phyloP scores from a whole-genome alignment of 2,329 filamentous ascomycete genomes.

The Aspergillus sp. region DNA sequence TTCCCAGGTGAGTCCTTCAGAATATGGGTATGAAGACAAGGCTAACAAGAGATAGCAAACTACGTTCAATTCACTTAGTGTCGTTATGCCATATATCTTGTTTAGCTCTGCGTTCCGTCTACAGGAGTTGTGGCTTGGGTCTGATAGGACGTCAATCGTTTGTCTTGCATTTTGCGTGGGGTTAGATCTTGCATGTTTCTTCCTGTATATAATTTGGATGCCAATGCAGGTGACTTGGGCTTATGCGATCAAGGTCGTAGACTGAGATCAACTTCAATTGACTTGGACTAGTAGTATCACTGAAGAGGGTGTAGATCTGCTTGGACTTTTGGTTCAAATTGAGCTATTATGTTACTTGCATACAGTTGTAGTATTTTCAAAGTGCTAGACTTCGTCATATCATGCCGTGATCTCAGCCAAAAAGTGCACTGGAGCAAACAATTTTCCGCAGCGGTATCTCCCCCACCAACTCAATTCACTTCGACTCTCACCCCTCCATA shows the following conservation, averaged over 20 bases:
- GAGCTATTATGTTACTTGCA: too few relatives aligned
- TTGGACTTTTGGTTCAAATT: too few relatives aligned
- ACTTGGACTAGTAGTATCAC: too few relatives aligned
- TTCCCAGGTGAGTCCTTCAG: constrained; percentile 74
- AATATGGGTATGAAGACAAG: background rate
- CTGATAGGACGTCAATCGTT: background rate
- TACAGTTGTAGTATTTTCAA: too few relatives aligned
- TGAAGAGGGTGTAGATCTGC: too few relatives aligned
- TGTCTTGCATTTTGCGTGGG: background rate
- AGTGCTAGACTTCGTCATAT: too few relatives aligned
- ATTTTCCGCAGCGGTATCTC: background rate
- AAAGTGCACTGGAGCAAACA: too few relatives aligned
- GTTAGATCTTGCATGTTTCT: background rate
- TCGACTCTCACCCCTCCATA: background rate
- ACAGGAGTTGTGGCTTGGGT: constrained; percentile 3
- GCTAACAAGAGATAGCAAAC: constrained; percentile 30
- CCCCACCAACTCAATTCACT: background rate
- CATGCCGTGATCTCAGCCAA: too few relatives aligned
- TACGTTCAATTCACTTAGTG: constrained; percentile 36
- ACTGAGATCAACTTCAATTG: too few relatives aligned
- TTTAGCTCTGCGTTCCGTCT: constrained; percentile 3
- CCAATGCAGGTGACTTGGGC: constrained; percentile 1
- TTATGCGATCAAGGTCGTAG: background rate
- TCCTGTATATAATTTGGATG: constrained; percentile 4
- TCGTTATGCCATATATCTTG: constrained; percentile 10